Evolutionary conservation across 768 basidiomycete species (phyloP), one percentile per base, ranked within the genome.

Genomic region (Pluteus cervinus): DNA sequence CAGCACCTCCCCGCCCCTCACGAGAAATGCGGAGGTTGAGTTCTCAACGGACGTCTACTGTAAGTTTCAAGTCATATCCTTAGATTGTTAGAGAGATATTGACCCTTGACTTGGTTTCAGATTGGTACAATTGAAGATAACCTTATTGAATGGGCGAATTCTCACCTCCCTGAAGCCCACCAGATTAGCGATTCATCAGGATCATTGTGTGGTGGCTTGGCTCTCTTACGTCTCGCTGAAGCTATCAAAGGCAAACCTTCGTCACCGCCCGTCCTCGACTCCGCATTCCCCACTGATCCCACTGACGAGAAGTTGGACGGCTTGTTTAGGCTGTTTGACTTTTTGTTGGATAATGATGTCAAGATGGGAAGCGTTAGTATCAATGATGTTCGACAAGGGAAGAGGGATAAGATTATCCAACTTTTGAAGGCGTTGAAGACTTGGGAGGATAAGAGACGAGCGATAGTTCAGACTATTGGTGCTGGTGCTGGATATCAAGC

Each of bases 331-430:
- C 63, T 94, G 39, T 94, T 96, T 61, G 93, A 97, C 60, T 92
- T 89, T 60, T 61, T 96, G 39, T 72, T 97, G 32, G 90, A 93
- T 50, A 88, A 90, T 43, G 91, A 91, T 33, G 80, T 93, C 40
- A 84, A 85, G 62, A 87, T 94, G 69, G 92, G 86, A 7, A 77
- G 80, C 43, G 83, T 97, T 22, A 91, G 86, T 49, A 93, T 96
- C 61, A 94, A 94, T 54, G 94, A 98, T 59, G 71, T 98, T 23
- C 71, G 88, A 35, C 75, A 78, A 43, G 88, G 86, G 21, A 87
- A 84, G 54, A 68, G 78, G 33, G 81, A 85, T 30, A 92, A 88
- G 65, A 76, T 94, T 43, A 48, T 82, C 4, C 83, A 90, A 56
- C 63, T 98, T 23, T 55, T 97, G 50, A 77, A 69, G 48, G 83